phyloP scores from a whole-genome alignment of 768 basidiomycete genomes.

The Panaeolus papilionaceus region DNA sequence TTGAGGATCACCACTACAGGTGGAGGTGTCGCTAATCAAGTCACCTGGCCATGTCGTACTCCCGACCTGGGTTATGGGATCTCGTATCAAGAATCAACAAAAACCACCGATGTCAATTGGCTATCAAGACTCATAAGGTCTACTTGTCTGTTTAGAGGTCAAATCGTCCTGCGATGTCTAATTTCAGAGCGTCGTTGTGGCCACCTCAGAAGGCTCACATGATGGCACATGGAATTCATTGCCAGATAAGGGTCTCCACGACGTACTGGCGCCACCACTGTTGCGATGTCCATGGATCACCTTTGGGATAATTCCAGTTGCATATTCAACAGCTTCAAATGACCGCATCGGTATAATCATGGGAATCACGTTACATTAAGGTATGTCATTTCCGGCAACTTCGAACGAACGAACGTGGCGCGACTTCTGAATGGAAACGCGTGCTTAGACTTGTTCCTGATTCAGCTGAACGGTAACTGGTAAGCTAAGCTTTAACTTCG shows the following conservation, averaged over 20 bases:
- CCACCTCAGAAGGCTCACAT: neutral
- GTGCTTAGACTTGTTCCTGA: neutral
- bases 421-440: neutral
- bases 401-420: neutral
- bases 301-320: neutral
- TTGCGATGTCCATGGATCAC: slow-evolving; percentile 10
- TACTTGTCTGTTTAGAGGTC: neutral
- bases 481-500: too few species aligned
- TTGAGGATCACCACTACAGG: neutral
- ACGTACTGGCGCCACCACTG: neutral
- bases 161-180: neutral
- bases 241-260: neutral
- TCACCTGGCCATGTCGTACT: neutral
- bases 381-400: neutral
- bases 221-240: neutral
- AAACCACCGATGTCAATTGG: slow-evolving; percentile 5
- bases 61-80: neutral
- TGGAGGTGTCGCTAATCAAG: neutral
- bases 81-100: neutral
- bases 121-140: neutral
- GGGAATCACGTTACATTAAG: neutral
- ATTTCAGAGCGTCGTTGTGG: neutral
- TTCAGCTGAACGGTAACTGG: too few species aligned
- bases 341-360: neutral
- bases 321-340: neutral